Conservation (phyloP, 805 yeast genomes). For the Dipodascus albidus region DNA sequence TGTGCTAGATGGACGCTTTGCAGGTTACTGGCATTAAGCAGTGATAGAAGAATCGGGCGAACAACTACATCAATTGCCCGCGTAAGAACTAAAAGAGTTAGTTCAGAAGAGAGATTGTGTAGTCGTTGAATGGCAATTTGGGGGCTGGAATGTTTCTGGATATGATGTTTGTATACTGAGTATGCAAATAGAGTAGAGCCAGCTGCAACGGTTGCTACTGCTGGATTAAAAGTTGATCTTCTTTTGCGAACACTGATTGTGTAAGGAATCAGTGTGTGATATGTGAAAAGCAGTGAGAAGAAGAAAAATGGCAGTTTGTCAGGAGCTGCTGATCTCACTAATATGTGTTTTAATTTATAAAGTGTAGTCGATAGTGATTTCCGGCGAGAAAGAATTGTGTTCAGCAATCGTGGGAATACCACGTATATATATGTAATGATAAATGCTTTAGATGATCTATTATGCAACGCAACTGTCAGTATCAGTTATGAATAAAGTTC, state of each 20-base stretch:
- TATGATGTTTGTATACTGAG: neutral
- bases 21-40: neutral
- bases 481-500: neutral
- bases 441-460: neutral
- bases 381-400: neutral
- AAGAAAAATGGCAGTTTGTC: neutral
- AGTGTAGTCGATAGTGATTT: neutral
- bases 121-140: neutral
- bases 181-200: neutral
- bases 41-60: conserved; percentile 1
- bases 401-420: neutral
- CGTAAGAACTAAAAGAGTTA: conserved; percentile 9
- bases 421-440: neutral
- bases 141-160: neutral
- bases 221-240: too few species aligned
- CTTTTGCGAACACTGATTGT: neutral
- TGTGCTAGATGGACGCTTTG: neutral
- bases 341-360: neutral
- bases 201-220: too few species aligned
- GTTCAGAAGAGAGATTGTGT: conserved; percentile 6
- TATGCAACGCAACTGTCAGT: neutral
- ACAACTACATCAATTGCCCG: conserved; percentile 12
- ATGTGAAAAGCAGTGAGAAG: neutral
- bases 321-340: neutral
- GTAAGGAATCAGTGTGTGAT: neutral